Evolutionary conservation across 2,329 filamentous ascomycete species (phyloP), one percentile per base, ranked within the genome.

Genomic region (Colletotrichum eleusines): DNA sequence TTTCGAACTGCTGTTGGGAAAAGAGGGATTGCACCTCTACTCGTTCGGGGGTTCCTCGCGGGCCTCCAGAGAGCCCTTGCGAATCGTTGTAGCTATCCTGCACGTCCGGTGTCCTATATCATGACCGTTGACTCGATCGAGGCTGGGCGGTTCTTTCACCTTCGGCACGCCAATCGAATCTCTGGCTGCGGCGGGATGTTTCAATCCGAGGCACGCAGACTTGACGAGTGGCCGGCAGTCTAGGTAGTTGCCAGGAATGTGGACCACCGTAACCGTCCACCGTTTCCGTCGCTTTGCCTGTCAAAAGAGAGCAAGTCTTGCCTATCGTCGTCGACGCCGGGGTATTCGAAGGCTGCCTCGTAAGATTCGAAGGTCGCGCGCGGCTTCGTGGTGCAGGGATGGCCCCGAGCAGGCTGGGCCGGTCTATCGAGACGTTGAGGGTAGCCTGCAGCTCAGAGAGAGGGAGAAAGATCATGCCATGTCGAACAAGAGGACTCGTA

Each of bases 111-210:
- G 28, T 4, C 12, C 2, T 31, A 53, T 63, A 6, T 28, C 23
- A 48, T 58, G 9, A 18, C 50, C 7, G 28, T 58, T 38, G 5
- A 38, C 23, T 51, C 23, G 53, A 44, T 51, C 23, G 53, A 44
- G 50, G 57, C 1, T 57, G 31, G 23, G 46, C 20, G 20, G 26
- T 20, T 12, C 16, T 23, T 23, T 23, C 51, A n/a, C n/a, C 5
- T n/a, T 11, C 20, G 12, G 12, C 42, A 33, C 38, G 38, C 20
- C 18, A 11, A n/a, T 28, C 23, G 35, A 33, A 59, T 46, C 18
- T 31, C 44, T 1, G 51, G 26, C 33, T n/a, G 69, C n/a, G 65
- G 64, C 65, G 54, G 58, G 38, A 42, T 71, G 64, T 71, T 64
- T 69, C 58, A 38, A 31, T 62, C 28, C 59, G 44, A 40, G 23